phyloP scores from a whole-genome alignment of 345 rosid species.

The Populus alba region DNA sequence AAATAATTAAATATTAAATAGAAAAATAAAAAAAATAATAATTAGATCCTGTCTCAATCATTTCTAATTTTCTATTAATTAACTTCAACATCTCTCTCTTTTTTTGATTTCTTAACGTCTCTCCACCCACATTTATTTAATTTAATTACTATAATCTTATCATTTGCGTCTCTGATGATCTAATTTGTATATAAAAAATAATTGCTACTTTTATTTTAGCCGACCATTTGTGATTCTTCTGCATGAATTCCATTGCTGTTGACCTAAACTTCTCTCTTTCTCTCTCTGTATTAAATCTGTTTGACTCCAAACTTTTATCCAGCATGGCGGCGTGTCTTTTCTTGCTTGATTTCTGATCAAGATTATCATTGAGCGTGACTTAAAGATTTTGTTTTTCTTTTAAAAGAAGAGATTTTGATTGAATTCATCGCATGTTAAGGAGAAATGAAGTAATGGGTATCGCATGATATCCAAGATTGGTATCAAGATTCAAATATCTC shows the following conservation, averaged over 20 bases:
- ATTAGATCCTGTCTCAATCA: not conserved
- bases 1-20: not conserved
- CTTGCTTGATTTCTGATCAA: conserved; percentile 7
- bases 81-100: too few relatives aligned
- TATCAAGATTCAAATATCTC: conserved; percentile 1
- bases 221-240: not conserved
- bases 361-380: not conserved
- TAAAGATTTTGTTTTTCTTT: not conserved
- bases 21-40: not conserved
- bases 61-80: not conserved
- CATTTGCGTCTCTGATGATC: not conserved
- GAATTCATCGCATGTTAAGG: not conserved
- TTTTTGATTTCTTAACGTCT: not conserved
- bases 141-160: not conserved
- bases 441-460: conserved; percentile 4
- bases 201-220: not conserved
- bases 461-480: not conserved
- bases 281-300: not conserved
- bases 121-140: not conserved
- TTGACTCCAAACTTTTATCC: not conserved
- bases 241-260: not conserved
- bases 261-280: not conserved
- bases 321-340: conserved; percentile 18
- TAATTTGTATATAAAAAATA: not conserved
- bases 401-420: not conserved